phyloP scores from a whole-genome alignment of 164 flowering plant species.

The Nymphaea colorata region DNA sequence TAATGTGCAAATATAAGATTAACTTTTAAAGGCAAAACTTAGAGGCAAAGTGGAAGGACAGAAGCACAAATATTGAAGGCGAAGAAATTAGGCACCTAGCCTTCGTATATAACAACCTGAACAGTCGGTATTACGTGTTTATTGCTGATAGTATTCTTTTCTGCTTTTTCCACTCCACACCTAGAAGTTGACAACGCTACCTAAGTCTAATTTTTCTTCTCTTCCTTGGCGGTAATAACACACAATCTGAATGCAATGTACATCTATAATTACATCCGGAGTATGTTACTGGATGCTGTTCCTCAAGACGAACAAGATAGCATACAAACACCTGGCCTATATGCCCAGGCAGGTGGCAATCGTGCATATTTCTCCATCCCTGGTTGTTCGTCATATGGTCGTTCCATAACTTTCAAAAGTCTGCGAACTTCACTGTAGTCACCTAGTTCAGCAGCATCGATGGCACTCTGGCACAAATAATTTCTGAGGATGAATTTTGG shows the following conservation, averaged over 20 bases:
- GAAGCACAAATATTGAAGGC: too few species aligned
- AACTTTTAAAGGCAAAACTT: too few species aligned
- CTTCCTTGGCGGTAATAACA: background rate
- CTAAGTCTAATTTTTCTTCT: background rate
- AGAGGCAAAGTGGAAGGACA: too few species aligned
- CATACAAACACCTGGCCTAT: constrained; percentile 99
- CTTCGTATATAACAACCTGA: too few species aligned
- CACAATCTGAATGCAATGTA: background rate
- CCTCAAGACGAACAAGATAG: constrained; percentile 91
- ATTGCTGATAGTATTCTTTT: background rate
- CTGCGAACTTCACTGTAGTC: constrained; percentile 70
- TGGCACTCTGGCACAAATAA: constrained; percentile 93
- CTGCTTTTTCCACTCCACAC: background rate
- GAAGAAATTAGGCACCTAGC: too few species aligned
- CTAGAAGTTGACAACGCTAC: background rate
- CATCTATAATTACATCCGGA: background rate
- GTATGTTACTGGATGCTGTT: background rate
- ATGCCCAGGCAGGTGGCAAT: constrained; percentile 99
- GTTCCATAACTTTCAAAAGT: constrained; percentile 71
- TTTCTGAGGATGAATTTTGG: constrained; percentile 86
- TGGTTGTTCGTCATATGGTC: constrained; percentile 89
- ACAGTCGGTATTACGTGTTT: background rate
- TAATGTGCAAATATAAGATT: too few species aligned
- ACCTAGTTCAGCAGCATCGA: constrained; percentile 89
- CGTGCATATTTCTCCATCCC: constrained; percentile 99